These are phyloP conservation scores for Infundibulicybe gibba DNA, from an alignment of 768 basidiomycete species.

Conservation along the genomic window DNA sequence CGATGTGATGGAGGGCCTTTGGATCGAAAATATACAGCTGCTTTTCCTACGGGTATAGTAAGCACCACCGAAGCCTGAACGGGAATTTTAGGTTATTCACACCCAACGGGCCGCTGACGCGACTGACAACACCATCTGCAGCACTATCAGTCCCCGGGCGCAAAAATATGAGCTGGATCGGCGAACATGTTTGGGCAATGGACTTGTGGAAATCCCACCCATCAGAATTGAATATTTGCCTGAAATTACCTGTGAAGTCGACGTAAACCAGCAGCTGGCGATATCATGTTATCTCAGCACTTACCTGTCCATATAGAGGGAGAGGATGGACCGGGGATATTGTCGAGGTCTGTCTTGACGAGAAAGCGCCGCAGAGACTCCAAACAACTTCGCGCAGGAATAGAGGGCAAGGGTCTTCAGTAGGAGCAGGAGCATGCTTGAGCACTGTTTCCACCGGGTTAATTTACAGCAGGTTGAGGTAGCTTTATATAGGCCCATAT, in stretches of 20 bases:
- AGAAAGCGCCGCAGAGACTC: constrained; percentile 9
- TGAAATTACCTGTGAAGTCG: constrained; percentile 11
- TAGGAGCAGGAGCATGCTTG: too few relatives aligned
- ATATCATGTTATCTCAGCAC: background rate
- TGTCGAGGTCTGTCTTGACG: constrained; percentile 22
- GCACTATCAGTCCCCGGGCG: too few relatives aligned
- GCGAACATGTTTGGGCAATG: constrained; percentile 9
- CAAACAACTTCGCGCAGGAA: constrained; percentile 5
- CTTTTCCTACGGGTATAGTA: constrained; percentile 1
- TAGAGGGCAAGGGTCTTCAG: constrained; percentile 2
- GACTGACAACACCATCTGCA: constrained; percentile 12
- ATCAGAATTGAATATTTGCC: constrained; percentile 7
- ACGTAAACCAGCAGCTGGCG: background rate
- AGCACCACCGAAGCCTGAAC: background rate
- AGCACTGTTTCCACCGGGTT: too few relatives aligned
- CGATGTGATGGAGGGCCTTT: constrained; percentile 29
- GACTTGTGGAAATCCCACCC: constrained; percentile 12
- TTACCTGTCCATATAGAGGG: constrained; percentile 25
- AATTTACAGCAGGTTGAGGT: too few relatives aligned
- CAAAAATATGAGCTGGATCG: background rate
- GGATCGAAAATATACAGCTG: constrained; percentile 33
- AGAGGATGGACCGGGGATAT: constrained; percentile 28
- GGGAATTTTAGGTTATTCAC: background rate
- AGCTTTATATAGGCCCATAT: too few relatives aligned
- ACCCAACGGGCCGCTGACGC: constrained; percentile 14